Evolutionary conservation across 805 yeast genomes (phyloP), one percentile per base, ranked within the genome.

Genomic region (Debaryomyces maramus): DNA sequence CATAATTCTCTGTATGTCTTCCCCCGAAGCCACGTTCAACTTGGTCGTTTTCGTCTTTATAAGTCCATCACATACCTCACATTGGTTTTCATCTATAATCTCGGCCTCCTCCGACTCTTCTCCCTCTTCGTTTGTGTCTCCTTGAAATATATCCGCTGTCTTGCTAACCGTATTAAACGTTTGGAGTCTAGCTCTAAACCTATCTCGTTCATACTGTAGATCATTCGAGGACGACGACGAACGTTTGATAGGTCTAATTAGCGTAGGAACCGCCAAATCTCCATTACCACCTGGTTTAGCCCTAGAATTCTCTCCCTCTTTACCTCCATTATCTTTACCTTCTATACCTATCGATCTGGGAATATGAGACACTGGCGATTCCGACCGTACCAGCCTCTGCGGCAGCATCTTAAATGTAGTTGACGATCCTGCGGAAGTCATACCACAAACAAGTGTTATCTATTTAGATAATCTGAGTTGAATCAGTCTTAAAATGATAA

Each of bases 171-270:
- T 40, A 42, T 69, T 69, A 40, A 69, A 53, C 15, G 58, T 55
- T 37, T 59, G 62, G 20, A 65, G 47, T 16, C 74, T 53, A 9
- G 73, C 73, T 29, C 70, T 48, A 40, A 68, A 67, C 26, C 75
- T 47, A 43, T 67, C 75, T 21, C 74, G 50, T 45, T 70, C 75
- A 47, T 63, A 61, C 5, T 60, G 24, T 15, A 58, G 50, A 44
- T 69, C 75, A 44, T 68, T 68, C 10, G 72, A 67, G 11, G 69
- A 43, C 2, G 73, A 67, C 2, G 66, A 58, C 1, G 72, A 59
- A 17, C 75, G 47, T 43, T 70, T 70, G 33, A 46, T 36, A n/a
- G 56, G 37, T 19, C 50, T 34, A 14, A n/a, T 33, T n/a, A 29
- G 10, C 19, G 29, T 29, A 9, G 36, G 36, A 16, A 16, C 29